Conservation (phyloP, 148 eudicot genomes). For the Gaultheria prostrata region DNA sequence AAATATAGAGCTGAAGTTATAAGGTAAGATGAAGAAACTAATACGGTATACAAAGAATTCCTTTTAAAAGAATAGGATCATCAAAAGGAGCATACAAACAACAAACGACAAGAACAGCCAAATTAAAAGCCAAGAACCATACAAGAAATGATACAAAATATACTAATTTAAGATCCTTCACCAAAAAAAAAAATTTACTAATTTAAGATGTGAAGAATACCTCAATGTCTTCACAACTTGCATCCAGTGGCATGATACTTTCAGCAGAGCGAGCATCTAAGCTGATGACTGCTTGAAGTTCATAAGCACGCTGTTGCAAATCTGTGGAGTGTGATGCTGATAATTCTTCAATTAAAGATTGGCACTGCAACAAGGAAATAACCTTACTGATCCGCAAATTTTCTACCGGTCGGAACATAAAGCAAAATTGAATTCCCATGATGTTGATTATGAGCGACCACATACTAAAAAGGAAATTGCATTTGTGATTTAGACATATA, state of each 20-base stretch:
- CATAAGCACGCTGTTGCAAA: slow-evolving; percentile 98
- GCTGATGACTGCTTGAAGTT: slow-evolving; percentile 68
- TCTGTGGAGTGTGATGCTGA: slow-evolving; percentile 95
- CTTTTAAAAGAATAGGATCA: neutral
- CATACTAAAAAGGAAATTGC: neutral
- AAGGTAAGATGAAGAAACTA: neutral
- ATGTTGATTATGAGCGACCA: neutral
- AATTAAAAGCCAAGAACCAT: neutral
- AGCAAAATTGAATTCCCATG: neutral
- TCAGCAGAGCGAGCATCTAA: slow-evolving; percentile 65
- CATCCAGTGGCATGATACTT: slow-evolving; percentile 77
- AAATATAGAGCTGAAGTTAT: neutral
- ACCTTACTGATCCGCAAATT: slow-evolving; percentile 7
- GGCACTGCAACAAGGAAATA: slow-evolving; percentile 61
- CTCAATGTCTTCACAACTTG: slow-evolving; percentile 96
- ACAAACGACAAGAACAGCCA: neutral
- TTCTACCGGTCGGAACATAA: neutral
- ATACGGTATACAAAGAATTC: neutral
- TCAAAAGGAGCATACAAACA: neutral
- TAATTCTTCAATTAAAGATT: slow-evolving; percentile 82
- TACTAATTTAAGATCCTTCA: too few species aligned
- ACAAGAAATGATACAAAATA: neutral
- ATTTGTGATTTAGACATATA: neutral
- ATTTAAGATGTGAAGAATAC: slow-evolving; percentile 30
- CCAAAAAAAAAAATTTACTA: too few species aligned